These are phyloP conservation scores for Dalbergia cultrata DNA, from an alignment of 306 rosid genomes.

Conservation along the genomic window DNA sequence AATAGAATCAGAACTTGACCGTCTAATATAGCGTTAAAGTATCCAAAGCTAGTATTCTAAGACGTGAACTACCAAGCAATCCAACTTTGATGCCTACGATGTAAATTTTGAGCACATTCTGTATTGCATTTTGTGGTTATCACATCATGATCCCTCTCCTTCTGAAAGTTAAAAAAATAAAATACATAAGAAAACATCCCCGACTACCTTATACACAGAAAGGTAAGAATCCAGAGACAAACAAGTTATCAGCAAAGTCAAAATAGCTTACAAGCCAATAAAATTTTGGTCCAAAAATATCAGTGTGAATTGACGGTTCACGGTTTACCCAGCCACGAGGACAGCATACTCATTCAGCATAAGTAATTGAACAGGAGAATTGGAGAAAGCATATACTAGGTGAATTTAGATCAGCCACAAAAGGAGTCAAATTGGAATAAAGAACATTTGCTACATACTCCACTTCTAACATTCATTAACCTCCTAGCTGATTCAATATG, in stretches of 20 bases:
- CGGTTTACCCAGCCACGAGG: background rate
- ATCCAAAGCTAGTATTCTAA: slow-evolving; percentile 20
- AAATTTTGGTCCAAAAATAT: background rate
- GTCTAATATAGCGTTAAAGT: background rate
- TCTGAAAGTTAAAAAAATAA: slow-evolving; percentile 51
- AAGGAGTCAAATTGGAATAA: background rate
- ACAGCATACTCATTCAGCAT: slow-evolving; percentile 1
- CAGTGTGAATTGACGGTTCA: no score
- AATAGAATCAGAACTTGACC: slow-evolving; percentile 29
- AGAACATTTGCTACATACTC: background rate
- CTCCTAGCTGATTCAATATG: slow-evolving; percentile 9
- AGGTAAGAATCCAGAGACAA: background rate
- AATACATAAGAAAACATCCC: slow-evolving; percentile 6
- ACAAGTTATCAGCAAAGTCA: background rate
- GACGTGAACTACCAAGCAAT: slow-evolving; percentile 14
- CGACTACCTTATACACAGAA: background rate
- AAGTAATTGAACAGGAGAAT: background rate
- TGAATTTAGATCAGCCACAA: background rate
- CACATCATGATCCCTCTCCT: slow-evolving; percentile 58
- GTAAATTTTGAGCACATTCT: slow-evolving; percentile 44
- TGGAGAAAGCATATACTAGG: background rate
- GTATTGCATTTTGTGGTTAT: slow-evolving; percentile 48
- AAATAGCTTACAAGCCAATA: background rate
- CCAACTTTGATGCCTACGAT: slow-evolving; percentile 30
- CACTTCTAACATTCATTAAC: slow-evolving; percentile 13